These are phyloP conservation scores for Collybia sordida DNA, from an alignment of 768 basidiomycete species.

Conservation along the genomic window DNA sequence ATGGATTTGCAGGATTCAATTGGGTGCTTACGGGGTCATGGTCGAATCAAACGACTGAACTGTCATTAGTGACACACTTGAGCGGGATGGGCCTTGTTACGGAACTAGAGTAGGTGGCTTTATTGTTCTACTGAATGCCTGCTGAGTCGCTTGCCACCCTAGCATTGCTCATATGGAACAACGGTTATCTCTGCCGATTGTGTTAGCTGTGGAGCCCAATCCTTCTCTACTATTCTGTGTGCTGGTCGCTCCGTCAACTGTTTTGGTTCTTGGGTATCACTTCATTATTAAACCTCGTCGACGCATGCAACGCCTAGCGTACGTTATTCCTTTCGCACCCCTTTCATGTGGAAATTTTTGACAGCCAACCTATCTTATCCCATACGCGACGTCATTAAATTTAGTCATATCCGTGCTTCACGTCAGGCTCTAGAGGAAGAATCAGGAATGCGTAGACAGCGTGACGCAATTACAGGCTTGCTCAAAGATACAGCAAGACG, in stretches of 20 bases:
- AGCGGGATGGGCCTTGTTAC: conserved; percentile 49
- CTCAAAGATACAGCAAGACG: conserved; percentile 68
- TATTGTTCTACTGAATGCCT: conserved; percentile 2
- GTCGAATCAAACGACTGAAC: conserved; percentile 41
- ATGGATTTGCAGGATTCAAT: conserved; percentile 43
- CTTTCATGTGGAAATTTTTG: background rate
- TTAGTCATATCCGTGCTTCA: conserved; percentile 66
- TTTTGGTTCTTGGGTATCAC: conserved; percentile 52
- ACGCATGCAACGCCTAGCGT: conserved; percentile 54
- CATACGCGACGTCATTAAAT: background rate
- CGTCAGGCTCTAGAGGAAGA: conserved; percentile 66
- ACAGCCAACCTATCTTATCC: background rate
- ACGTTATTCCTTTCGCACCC: conserved; percentile 20
- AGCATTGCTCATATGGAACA: conserved; percentile 62
- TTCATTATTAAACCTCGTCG: conserved; percentile 57
- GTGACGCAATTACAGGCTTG: conserved; percentile 58
- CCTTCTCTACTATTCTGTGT: conserved; percentile 48
- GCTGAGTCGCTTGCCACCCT: conserved; percentile 9
- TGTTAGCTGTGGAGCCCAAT: conserved; percentile 51
- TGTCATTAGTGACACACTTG: conserved; percentile 44
- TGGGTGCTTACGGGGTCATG: conserved; percentile 49
- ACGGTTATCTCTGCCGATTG: conserved; percentile 54
- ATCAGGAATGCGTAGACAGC: conserved; percentile 59
- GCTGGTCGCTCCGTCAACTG: conserved; percentile 54
- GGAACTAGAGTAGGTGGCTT: conserved; percentile 52